phyloP scores from a whole-genome alignment of 768 basidiomycete genomes.

The Agaricus subrufescens region DNA sequence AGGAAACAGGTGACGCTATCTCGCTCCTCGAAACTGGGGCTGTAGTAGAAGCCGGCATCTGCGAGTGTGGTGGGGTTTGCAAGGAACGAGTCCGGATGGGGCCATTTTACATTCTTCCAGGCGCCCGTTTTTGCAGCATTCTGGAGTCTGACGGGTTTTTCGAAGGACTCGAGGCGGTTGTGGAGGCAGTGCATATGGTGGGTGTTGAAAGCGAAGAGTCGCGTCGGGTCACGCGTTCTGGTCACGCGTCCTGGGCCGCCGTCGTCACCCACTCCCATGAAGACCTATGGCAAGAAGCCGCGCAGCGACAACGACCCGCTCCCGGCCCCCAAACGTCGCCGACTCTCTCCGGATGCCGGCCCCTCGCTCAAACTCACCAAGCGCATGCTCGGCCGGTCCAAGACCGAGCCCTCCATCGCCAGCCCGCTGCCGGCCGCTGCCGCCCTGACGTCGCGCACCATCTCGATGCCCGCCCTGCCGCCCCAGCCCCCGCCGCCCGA shows the following conservation, averaged over 20 bases:
- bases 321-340: constrained; percentile 14
- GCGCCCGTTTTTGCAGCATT: constrained; percentile 46
- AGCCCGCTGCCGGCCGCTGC: constrained; percentile 15
- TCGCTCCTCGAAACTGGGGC: constrained; percentile 57
- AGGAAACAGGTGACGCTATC: constrained; percentile 83
- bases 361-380: constrained; percentile 47
- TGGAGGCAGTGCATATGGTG: constrained; percentile 47
- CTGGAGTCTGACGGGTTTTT: constrained; percentile 57
- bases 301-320: not conserved
- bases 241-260: too few species aligned
- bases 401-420: constrained; percentile 53
- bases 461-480: constrained; percentile 32
- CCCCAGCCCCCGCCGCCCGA: constrained; percentile 20
- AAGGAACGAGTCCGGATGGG: constrained; percentile 57
- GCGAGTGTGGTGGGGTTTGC: constrained; percentile 77
- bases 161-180: constrained; percentile 65
- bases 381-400: constrained; percentile 69
- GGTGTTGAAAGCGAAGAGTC: constrained; percentile 14
- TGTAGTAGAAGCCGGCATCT: constrained; percentile 87
- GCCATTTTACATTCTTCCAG: constrained; percentile 62
- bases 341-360: constrained; percentile 28
- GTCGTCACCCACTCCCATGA: not conserved
- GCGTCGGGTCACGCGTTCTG: constrained; percentile 32
- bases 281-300: too few species aligned
- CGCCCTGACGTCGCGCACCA: constrained; percentile 24